phyloP scores from a whole-genome alignment of 306 rosid genomes.

The Cajanus cajan region DNA sequence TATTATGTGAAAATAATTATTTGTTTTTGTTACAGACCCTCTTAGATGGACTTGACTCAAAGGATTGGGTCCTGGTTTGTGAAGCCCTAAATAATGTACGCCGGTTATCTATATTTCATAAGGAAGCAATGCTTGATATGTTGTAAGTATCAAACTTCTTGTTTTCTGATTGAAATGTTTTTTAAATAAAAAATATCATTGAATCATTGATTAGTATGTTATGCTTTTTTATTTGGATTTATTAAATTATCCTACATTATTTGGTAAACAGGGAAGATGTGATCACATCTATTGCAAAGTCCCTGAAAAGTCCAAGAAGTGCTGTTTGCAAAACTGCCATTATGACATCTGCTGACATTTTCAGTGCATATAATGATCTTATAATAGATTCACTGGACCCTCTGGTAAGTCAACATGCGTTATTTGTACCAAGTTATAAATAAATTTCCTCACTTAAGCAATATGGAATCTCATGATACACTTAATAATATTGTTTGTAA shows the following conservation, averaged over 20 bases:
- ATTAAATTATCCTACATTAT: constrained; percentile 14
- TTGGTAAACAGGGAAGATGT: constrained; percentile 72
- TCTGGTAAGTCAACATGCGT: constrained; percentile 56
- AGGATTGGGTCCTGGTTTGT: constrained; percentile 86
- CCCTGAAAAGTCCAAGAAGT: constrained; percentile 93
- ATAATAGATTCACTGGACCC: constrained; percentile 85
- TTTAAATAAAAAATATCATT: not conserved
- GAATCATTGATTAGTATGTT: not conserved
- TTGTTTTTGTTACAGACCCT: constrained; percentile 63
- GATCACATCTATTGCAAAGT: constrained; percentile 65
- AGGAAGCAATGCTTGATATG: constrained; percentile 15
- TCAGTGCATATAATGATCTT: constrained; percentile 68
- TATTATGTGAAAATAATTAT: constrained; percentile 5
- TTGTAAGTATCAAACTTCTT: constrained; percentile 48
- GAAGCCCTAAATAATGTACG: constrained; percentile 88
- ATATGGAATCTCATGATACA: constrained; percentile 7
- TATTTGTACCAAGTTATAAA: not conserved
- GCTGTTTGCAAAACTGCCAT: constrained; percentile 98
- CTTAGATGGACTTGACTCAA: constrained; percentile 71
- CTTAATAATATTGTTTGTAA: constrained; percentile 3
- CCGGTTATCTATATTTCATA: constrained; percentile 73
- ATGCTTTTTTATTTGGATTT: not conserved
- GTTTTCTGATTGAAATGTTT: constrained; percentile 8
- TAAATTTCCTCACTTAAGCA: constrained; percentile 20
- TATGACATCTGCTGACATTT: constrained; percentile 94